Evolutionary conservation across 768 basidiomycete species (phyloP).

Genomic region (Russula virescens): DNA sequence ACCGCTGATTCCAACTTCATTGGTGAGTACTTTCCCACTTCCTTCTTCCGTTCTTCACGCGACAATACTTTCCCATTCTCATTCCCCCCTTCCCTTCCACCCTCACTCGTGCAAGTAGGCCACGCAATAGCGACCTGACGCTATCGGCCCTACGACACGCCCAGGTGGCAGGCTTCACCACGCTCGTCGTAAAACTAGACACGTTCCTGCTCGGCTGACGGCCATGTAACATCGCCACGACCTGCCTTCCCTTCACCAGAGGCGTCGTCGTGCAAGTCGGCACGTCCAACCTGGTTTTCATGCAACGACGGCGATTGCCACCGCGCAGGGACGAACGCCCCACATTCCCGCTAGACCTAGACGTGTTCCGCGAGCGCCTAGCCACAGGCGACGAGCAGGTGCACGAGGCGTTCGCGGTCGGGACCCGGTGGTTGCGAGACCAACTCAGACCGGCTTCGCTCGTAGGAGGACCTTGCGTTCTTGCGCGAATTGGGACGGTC

Average conservation of each 20-base stretch:
- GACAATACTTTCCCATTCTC: no score
- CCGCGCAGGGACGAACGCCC: conserved; percentile 39
- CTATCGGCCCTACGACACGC: no score
- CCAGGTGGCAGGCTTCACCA: conserved; percentile 19
- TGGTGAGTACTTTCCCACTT: no score
- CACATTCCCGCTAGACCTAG: conserved; percentile 48
- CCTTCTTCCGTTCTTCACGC: no score
- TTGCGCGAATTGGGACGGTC: no score
- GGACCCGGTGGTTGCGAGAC: no score
- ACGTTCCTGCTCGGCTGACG: conserved; percentile 71
- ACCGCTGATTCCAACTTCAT: conserved; percentile 64
- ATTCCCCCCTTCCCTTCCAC: no score
- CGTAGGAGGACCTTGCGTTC: no score
- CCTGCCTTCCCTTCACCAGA: conserved; percentile 48
- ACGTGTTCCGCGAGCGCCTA: no score
- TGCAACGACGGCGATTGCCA: conserved; percentile 39
- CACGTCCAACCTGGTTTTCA: conserved; percentile 72
- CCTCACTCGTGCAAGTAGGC: conserved; percentile 40
- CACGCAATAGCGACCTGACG: conserved; percentile 35
- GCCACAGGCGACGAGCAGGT: no score
- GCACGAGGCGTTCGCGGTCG: no score
- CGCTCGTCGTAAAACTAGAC: conserved; percentile 76
- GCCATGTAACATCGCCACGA: conserved; percentile 46
- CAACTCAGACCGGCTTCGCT: no score
- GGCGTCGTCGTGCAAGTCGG: conserved; percentile 65